Evolutionary conservation across 257 asterid genomes (phyloP), one percentile per base, ranked within the genome.

Genomic region (Solanum chaucha): DNA sequence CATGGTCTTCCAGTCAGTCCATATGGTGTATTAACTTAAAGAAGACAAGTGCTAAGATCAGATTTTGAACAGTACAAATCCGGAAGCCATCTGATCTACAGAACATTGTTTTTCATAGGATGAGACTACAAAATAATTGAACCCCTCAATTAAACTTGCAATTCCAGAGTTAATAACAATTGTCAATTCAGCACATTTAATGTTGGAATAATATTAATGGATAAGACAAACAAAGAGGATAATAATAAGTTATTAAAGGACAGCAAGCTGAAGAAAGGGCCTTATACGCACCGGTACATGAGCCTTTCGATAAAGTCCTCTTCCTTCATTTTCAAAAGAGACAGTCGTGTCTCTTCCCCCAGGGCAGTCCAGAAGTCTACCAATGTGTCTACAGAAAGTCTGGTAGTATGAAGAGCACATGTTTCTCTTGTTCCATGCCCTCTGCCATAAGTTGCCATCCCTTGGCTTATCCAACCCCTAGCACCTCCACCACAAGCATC

Each of bases 401-500:
- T 92, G 89, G 99, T 98, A 87, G 98, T 97, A 90, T 97, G 99
- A 88, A 97, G 99, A 44, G 99, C 99, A 89, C 99, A 96, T 14
- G 98, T 94, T 91, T 97, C 99, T 89, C 99, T 94, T 22, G 97
- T 93, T 85, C 98, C 99, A 88, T 95, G 98, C 83, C 92, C 97
- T 92, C 98, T 92, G 48, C 98, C 97, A 90, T 95, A 95, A 86
- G 96, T 95, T 55, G 90, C 90, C 89, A 92, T 86, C 89, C 97
- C 99, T 92, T 96, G 99, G 91, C 99, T 96, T 89, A 94, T 94
- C 99, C 99, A 97, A 89, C 99, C 99, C 89, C 99, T 92, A 81
- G 97, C 97, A 89, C 97, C 97, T 89, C 99, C 99, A 26, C 99
- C 99, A 90, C 99, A 97, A 84, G 99, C 99, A 93, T 97, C 99